Evolutionary conservation across 768 basidiomycete genomes (phyloP), one percentile per base, ranked within the genome.

Genomic region (Tylopilus sp.): DNA sequence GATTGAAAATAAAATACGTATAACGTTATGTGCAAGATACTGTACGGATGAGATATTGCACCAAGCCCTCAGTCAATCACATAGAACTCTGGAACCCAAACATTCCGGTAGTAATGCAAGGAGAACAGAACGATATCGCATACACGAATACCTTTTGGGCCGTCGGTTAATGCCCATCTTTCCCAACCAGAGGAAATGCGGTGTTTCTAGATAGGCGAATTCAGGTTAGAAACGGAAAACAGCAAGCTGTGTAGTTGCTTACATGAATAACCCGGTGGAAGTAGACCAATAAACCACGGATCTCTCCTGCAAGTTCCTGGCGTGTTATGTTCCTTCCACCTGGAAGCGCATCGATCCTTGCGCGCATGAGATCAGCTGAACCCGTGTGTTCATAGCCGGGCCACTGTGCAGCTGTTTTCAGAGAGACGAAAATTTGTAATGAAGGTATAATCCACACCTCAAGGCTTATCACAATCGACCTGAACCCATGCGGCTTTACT

Each of bases 81-180:
- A 36, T 69, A 67, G 47, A 68, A 36, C 31, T 68, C 67, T 28
- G 67, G 67, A 4, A 68, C 42, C 67, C 67, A 68, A 6, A 54
- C 34, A n/a, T 56, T 60, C n/a, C 52, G 50, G 44, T 69, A 69
- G 43, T 67, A 63, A 50, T 68, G 68, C 3, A 61, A 28, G 24
- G 49, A 50, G 1, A 69, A 33, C 12, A 68, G 36, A 12, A 57
- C 55, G 9, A 69, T 30, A 13, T 65, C 63, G 11, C 46, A 25
- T 3, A 33, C 24, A 9, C 48, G 53, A n/a, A 67, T 58, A 36
- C 53, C 57, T 50, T 63, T 56, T 9, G 47, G 16, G 13, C 55
- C 51, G 8, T 47, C 13, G 5, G 55, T 55, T 11, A 67, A 37
- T 0, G 58, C 58, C 67, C 67, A 69, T 43, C 44, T 58, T 45